Conservation (phyloP, 2,329 filamentous ascomycete genomes). For the Monilinia laxa region DNA sequence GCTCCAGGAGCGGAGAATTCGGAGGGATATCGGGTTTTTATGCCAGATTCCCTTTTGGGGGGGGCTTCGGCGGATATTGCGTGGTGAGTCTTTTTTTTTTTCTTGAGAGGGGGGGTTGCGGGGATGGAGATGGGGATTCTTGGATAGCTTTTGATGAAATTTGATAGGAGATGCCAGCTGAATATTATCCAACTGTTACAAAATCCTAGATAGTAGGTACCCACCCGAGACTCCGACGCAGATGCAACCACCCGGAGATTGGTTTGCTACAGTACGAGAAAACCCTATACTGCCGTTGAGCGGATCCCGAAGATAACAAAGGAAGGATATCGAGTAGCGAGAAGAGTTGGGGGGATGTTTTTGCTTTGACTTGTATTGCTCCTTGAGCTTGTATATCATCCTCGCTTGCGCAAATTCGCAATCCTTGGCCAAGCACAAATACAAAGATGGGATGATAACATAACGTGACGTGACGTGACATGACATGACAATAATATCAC, state of each 20-base stretch:
- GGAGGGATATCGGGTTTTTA: conserved; percentile 73
- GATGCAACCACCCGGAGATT: conserved; percentile 20
- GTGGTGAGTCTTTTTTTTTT: conserved; percentile 44
- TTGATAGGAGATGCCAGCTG: background rate
- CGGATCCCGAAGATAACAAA: conserved; percentile 53
- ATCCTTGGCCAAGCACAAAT: too few species aligned
- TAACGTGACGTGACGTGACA: too few species aligned
- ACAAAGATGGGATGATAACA: background rate
- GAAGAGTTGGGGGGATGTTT: conserved; percentile 39
- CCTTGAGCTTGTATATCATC: too few species aligned
- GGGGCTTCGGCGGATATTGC: conserved; percentile 51
- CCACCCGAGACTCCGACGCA: conserved; percentile 27
- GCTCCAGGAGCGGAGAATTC: conserved; percentile 43
- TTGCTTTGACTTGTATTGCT: too few species aligned
- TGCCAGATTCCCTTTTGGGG: conserved; percentile 89
- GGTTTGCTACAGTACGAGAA: conserved; percentile 28
- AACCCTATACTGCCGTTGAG: conserved; percentile 42
- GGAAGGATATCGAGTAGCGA: conserved; percentile 48
- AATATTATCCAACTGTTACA: background rate
- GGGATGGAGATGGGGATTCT: background rate
- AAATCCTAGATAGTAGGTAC: conserved; percentile 23
- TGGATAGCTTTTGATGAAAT: background rate
- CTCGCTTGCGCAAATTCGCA: too few species aligned
- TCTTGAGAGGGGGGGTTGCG: too few species aligned
- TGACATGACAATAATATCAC: too few species aligned